Evolutionary conservation across 2,329 filamentous ascomycete genomes (phyloP).

Genomic region (Scedosporium aurantiacum): DNA sequence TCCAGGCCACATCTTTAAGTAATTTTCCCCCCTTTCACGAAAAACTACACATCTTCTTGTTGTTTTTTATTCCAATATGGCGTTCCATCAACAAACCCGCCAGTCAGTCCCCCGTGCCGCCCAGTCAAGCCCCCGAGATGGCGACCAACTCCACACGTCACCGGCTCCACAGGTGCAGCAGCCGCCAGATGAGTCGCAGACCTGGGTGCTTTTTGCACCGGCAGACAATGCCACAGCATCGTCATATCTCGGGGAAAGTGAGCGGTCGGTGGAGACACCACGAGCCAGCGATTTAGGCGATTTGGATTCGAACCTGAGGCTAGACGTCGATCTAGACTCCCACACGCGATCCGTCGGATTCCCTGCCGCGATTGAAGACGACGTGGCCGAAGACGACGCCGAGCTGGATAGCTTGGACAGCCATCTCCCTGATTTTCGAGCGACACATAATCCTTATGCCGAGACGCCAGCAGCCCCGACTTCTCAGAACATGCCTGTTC

Average conservation of each 20-base stretch:
- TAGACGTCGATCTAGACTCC: slow-evolving; percentile 5
- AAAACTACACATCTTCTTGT: background rate
- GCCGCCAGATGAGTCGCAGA: slow-evolving; percentile 59
- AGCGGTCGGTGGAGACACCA: slow-evolving; percentile 56
- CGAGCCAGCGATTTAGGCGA: slow-evolving; percentile 73
- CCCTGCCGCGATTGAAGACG: slow-evolving; percentile 19
- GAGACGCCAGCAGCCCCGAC: slow-evolving; percentile 24
- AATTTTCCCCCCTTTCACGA: background rate
- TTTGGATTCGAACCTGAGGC: slow-evolving; percentile 40
- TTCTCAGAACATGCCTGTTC: slow-evolving; percentile 53
- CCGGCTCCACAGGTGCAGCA: slow-evolving; percentile 19
- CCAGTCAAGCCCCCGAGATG: background rate
- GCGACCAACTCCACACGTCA: background rate
- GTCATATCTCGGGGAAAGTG: slow-evolving; percentile 57
- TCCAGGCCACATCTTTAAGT: background rate
- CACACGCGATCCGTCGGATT: slow-evolving; percentile 21
- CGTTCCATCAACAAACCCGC: slow-evolving; percentile 49
- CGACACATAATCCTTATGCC: slow-evolving; percentile 36
- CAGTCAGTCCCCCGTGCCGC: slow-evolving; percentile 34
- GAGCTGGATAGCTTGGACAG: slow-evolving; percentile 92
- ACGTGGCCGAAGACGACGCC: slow-evolving; percentile 49
- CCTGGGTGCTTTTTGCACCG: slow-evolving; percentile 94
- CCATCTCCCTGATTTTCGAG: slow-evolving; percentile 78
- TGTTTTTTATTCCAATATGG: slow-evolving; percentile 27
- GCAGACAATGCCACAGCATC: slow-evolving; percentile 49